These are phyloP conservation scores for Fulvia fulva DNA, from an alignment of 2,329 filamentous ascomycete genomes.

Conservation along the genomic window DNA sequence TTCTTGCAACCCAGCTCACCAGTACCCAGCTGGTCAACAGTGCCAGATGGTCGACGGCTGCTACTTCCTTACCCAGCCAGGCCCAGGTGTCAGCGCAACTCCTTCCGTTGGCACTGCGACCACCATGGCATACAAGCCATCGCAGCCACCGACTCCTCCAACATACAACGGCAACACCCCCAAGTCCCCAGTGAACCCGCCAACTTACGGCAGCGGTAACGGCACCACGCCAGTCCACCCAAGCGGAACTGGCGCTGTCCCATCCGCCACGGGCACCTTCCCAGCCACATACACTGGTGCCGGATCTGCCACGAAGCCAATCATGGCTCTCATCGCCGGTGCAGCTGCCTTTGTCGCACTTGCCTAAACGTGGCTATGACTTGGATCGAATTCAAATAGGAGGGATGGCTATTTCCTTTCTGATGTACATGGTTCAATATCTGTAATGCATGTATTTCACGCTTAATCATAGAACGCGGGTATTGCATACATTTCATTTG, in stretches of 20 bases:
- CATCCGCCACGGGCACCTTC: background rate
- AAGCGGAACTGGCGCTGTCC: background rate
- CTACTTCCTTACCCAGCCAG: background rate
- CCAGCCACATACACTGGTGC: slow-evolving; percentile 9
- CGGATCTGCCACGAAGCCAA: slow-evolving; percentile 10
- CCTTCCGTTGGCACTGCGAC: background rate
- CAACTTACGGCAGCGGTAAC: background rate
- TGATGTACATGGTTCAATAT: background rate
- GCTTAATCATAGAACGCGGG: background rate
- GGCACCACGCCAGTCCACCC: background rate
- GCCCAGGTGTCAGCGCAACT: background rate
- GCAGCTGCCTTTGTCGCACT: slow-evolving; percentile 12
- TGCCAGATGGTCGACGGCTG: background rate
- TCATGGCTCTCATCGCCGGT: slow-evolving; percentile 13
- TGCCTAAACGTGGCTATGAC: slow-evolving; percentile 2
- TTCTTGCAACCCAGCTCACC: background rate
- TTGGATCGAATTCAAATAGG: background rate
- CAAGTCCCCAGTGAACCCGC: background rate
- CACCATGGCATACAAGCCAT: background rate
- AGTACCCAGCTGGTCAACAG: background rate
- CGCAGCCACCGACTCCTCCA: background rate
- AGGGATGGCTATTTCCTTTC: background rate
- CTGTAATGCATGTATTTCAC: background rate
- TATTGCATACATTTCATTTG: background rate
- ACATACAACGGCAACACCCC: background rate